Conservation (phyloP, 1,139 yeast genomes). For the Sugiyamaella xylanicola region DNA sequence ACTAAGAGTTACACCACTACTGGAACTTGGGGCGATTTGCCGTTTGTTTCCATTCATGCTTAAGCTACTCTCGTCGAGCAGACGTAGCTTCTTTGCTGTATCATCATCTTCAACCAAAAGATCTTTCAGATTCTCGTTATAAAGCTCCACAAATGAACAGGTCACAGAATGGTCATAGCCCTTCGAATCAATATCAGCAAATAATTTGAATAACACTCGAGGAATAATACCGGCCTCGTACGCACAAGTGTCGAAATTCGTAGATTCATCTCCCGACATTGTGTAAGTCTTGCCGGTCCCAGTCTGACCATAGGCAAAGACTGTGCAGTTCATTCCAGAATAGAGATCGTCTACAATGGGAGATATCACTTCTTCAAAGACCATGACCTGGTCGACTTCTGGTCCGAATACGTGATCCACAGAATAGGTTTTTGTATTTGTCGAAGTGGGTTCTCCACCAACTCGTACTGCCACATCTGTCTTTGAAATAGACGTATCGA, state of each 20-base stretch:
- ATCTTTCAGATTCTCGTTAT: constrained; percentile 73
- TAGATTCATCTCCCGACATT: constrained; percentile 69
- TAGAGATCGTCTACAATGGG: constrained; percentile 63
- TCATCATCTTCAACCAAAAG: constrained; percentile 46
- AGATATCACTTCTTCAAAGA: constrained; percentile 61
- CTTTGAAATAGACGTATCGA: constrained; percentile 40
- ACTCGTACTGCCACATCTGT: constrained; percentile 30
- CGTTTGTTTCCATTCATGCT: not conserved
- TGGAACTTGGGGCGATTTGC: constrained; percentile 12
- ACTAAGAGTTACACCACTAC: constrained; percentile 42
- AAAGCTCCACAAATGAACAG: constrained; percentile 70
- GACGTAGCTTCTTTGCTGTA: constrained; percentile 42
- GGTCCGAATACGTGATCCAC: constrained; percentile 76
- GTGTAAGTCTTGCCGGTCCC: constrained; percentile 89
- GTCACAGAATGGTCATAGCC: constrained; percentile 60
- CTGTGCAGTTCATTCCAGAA: constrained; percentile 61
- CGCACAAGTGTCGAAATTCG: constrained; percentile 27
- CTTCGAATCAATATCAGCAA: constrained; percentile 33
- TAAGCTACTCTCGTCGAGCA: constrained; percentile 46
- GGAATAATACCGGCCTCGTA: constrained; percentile 67
- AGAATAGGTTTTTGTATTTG: constrained; percentile 52
- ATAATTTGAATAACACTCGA: constrained; percentile 48
- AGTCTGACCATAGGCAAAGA: constrained; percentile 87
- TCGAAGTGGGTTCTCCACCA: constrained; percentile 26
- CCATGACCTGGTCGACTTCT: constrained; percentile 64